Base-by-base conservation (phyloP, 345 rosid genomes). In the Cochlearia excelsa region DNA sequence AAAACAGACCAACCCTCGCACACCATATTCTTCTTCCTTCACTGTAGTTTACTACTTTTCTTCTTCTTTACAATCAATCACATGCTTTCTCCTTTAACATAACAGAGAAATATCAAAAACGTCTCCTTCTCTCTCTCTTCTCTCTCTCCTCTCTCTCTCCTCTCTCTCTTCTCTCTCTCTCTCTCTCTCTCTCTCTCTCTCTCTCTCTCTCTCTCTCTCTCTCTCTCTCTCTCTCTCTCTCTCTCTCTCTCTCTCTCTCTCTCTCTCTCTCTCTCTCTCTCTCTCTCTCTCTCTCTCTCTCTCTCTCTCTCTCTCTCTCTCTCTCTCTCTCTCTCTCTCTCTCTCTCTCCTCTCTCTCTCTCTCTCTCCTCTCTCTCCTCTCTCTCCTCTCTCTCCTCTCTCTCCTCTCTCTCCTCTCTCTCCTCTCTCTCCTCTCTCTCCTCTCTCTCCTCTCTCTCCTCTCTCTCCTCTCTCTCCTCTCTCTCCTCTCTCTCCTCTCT, bases 31-130 rank as follows among this genome's bases (percentile, higher is more conserved):
- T 40, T 39, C 3, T 29, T 54, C 11, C 47, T 63, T 50, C 60
- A 49, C 69, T 57, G 11, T 16, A 16, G 11, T 54, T 39, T 46
- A 54, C 61, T 39, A 39, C 54, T 52, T 35, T 46, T 11, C 28
- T 7, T 33, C 23, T 16, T 16, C 23, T 16, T 16, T 16, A 9
- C 58, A 28, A 1, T 42, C 3, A 61, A 6, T 55, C 68, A 61
- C 73, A 68, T 61, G 57, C 61, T 42, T 41, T 43, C 59, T 42
- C 54, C 28, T 29, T 9, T 31, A 33, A 58, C 1, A 46, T 59
- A 54, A 63, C 68, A 56, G 57, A 49, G 53, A 44, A 63, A 16
- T 58, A 70, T 63, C 74, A 63, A 42, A 70, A 64, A 63, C 65
- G 65, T 70, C 65, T 63, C 37, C 59, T 29, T 55, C 30, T 40